Evolutionary conservation across 2,329 filamentous ascomycete genomes (phyloP).

Genomic region (Calonectria pauciramosa): DNA sequence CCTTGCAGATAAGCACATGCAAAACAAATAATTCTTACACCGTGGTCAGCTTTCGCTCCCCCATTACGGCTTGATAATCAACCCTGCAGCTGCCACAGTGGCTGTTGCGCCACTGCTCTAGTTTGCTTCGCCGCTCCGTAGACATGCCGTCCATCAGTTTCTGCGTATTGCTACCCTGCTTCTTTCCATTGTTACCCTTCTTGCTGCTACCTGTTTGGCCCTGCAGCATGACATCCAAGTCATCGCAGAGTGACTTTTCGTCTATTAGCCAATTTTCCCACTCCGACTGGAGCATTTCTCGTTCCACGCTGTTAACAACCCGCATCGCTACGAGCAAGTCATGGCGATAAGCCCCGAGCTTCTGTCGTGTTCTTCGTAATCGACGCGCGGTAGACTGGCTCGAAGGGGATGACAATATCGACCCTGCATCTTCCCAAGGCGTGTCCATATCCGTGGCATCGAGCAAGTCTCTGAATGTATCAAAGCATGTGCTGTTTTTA

Average conservation of each 20-base stretch:
- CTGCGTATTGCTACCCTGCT: slow-evolving; percentile 45
- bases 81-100: slow-evolving; percentile 70
- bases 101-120: slow-evolving; percentile 64
- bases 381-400: slow-evolving; percentile 72
- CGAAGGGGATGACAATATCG: slow-evolving; percentile 59
- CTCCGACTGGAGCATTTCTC: slow-evolving; percentile 86
- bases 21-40: slow-evolving; percentile 11
- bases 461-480: slow-evolving; percentile 72
- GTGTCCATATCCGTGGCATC: slow-evolving; percentile 71
- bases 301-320: slow-evolving; percentile 89
- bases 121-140: slow-evolving; percentile 49
- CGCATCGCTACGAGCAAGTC: slow-evolving; percentile 92
- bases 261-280: slow-evolving; percentile 94
- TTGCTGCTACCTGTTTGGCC: slow-evolving; percentile 35
- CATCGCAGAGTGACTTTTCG: slow-evolving; percentile 82
- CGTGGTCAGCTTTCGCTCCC: slow-evolving; percentile 46
- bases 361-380: slow-evolving; percentile 84
- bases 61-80: slow-evolving; percentile 55
- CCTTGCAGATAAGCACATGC: background rate
- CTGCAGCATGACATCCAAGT: slow-evolving; percentile 64
- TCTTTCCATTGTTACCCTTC: slow-evolving; percentile 32
- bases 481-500: slow-evolving; percentile 69
- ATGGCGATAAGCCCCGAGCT: slow-evolving; percentile 86
- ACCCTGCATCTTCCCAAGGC: slow-evolving; percentile 66
- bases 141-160: slow-evolving; percentile 50